phyloP scores from a whole-genome alignment of 495 filamentous ascomycete genomes.

The Neurospora sp. region DNA sequence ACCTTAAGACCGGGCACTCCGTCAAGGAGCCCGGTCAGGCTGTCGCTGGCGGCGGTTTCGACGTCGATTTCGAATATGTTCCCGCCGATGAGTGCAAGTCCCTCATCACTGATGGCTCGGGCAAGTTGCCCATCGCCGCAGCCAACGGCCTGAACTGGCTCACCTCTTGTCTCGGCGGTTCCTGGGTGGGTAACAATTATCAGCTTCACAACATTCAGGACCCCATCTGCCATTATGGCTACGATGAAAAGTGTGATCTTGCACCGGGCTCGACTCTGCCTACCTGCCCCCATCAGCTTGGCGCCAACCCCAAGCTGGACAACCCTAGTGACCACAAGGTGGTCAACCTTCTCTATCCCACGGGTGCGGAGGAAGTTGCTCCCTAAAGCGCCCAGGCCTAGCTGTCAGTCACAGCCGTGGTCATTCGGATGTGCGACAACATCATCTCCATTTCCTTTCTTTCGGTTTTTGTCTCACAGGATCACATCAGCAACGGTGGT shows the following conservation, averaged over 20 bases:
- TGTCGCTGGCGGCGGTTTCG: slow-evolving; percentile 24
- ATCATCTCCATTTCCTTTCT: too few relatives aligned
- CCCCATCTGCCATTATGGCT: slow-evolving; percentile 24
- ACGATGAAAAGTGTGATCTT: slow-evolving; percentile 25
- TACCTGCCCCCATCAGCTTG: slow-evolving; percentile 25
- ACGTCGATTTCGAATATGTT: slow-evolving; percentile 27
- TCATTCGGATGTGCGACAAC: too few relatives aligned
- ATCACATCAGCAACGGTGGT: too few relatives aligned
- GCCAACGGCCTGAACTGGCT: slow-evolving; percentile 36
- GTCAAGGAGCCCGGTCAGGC: slow-evolving; percentile 24
- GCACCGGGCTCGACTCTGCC: not conserved
- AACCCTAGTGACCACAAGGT: not conserved
- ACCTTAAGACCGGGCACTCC: slow-evolving; percentile 25
- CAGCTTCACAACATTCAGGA: slow-evolving; percentile 29
- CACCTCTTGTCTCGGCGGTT: slow-evolving; percentile 23
- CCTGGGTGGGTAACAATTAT: slow-evolving; percentile 26
- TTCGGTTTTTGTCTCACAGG: too few relatives aligned
- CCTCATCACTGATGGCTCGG: slow-evolving; percentile 21
- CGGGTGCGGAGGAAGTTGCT: not conserved
- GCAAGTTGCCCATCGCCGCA: slow-evolving; percentile 29
- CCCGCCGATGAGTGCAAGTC: slow-evolving; percentile 19
- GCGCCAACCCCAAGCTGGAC: slow-evolving; percentile 1
- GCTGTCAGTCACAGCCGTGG: too few relatives aligned
- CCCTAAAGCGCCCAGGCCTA: not conserved
- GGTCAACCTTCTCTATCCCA: not conserved